These are phyloP conservation scores for Alternaria rosae DNA, from an alignment of 2,329 filamentous ascomycete species.

Conservation along the genomic window DNA sequence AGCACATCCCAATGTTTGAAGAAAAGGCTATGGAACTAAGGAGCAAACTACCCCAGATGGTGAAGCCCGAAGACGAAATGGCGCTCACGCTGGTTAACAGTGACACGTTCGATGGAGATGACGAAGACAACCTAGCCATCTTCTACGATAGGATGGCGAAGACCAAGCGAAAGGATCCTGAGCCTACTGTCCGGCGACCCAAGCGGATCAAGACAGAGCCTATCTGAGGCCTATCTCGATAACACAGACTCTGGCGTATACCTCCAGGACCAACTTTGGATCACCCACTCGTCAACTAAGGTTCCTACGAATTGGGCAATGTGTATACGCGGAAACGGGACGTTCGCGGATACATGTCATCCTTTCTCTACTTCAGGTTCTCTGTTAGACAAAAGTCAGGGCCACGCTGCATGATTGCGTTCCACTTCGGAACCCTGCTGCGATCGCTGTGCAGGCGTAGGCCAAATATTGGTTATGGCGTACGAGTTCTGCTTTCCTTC, in stretches of 20 bases:
- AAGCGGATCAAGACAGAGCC: too few relatives aligned
- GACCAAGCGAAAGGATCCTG: too few relatives aligned
- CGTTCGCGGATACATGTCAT: neutral
- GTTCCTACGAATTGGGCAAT: neutral
- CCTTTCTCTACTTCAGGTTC: neutral
- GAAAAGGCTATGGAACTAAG: neutral
- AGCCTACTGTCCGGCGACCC: too few relatives aligned
- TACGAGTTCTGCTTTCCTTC: neutral
- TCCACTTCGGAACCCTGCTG: neutral
- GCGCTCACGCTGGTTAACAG: too few relatives aligned
- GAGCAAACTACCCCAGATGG: neutral
- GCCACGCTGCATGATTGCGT: neutral
- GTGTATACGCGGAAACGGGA: neutral
- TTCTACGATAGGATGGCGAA: too few relatives aligned
- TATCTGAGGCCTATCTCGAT: too few relatives aligned
- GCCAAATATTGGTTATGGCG: fast-evolving
- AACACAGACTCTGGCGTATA: too few relatives aligned
- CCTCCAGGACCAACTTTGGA: neutral
- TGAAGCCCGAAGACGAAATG: too few relatives aligned
- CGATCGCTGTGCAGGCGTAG: neutral
- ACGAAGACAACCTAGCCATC: too few relatives aligned
- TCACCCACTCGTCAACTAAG: neutral
- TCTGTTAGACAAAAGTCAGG: neutral
- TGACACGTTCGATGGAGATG: too few relatives aligned
- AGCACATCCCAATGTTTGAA: constrained; percentile 5